Base-by-base conservation (phyloP, 192 early-diverging fungal genomes). In the Coemansia sp. region DNA sequence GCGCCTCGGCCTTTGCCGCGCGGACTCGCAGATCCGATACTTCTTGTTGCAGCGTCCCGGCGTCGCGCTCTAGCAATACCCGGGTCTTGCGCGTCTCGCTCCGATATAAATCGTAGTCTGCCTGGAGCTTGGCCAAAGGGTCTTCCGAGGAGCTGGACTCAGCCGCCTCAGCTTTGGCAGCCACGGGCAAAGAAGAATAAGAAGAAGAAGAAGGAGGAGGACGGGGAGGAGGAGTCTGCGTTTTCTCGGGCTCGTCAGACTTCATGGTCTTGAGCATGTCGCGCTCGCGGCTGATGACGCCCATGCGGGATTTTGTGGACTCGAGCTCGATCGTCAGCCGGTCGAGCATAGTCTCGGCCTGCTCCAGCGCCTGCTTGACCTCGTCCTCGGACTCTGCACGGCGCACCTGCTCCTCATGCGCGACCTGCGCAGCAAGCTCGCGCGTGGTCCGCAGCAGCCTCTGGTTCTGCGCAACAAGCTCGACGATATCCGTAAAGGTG, bases 51-150 rank as follows among this genome's bases (percentile, higher is more conserved):
- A 87, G 57, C 56, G 71, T 68, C 31, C 84, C 78, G 31, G 87
- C 58, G 20, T 87, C 82, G 15, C 53, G 68, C 67, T 89, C 89
- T 11, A 91, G 75, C 49, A 78, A 71, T 40, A 74, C 68, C 29
- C 77, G 86, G 59, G 90, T 89, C 12, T 74, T 76, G 17, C 83
- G 85, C 9, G 84, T 84, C 70, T 94, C 91, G 47, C 74, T 84
- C 46, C 86, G 79, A 72, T 89, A 93, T 8, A 73, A 68, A 59
- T 93, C 89, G 74, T 87, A 91, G 29, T 89, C 85, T 43, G 70
- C 64, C 74, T 91, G 88, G 14, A 89, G 82, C 10, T 71, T 67
- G 37, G 79, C 71, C 22, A 89, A 56, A 1, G 65, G 63, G n/a
- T 62, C 70, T 36, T n/a, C 54, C 49, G 24, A 4, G 3, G 64